Evolutionary conservation across 2,329 filamentous ascomycete genomes (phyloP), one percentile per base, ranked within the genome.

Genomic region (Teratosphaeria pseudoeucalypti): DNA sequence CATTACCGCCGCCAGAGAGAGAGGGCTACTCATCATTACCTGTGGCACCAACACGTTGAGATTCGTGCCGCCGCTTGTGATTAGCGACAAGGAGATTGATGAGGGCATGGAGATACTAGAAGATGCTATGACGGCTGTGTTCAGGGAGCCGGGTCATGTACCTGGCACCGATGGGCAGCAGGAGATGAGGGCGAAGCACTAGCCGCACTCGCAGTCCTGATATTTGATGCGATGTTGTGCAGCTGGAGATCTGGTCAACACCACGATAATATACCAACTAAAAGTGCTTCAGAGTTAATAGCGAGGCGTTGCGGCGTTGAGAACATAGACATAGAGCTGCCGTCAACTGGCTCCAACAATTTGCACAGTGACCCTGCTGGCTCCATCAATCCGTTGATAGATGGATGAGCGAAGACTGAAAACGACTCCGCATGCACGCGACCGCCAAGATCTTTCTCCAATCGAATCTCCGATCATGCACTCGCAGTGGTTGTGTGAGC

Each of bases 21-120:
- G 90, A 61, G 94, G 94, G 0, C 74, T 99, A 69, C 74, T 99
- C 61, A 80, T 99, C 61, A 96, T 99, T 70, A 96, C 91, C 1
- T 92, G 90, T 32, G 94, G 94, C 1, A 91, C 86, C 34, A 96
- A 97, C 71, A 96, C 92, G 9, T 76, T 99, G 66, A 82, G 94
- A 55, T 96, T 99, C 68, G 91, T 97, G 59, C 94, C 94, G 34
- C 88, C 90, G 62, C 77, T 99, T 70, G 85, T 86, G 6, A 88
- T 99, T 60, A 87, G 84, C 0, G 85, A 90, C 66, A 83, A 82
- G 29, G 89, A 96, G 80, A 94, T 97, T 65, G 79, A 85, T 65
- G 80, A 87, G 64, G 91, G 90, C 0, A 77, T 96, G 73, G 76
- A 78, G 52, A 91, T 96, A 57, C 72, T 97, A 61, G 87, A 86